A percentile compares a stretch with the other conserved stretches of the same genome.
Conservation (phyloP, 2,329 filamentous ascomycete genomes). For the Passalora sequoiae region DNA sequence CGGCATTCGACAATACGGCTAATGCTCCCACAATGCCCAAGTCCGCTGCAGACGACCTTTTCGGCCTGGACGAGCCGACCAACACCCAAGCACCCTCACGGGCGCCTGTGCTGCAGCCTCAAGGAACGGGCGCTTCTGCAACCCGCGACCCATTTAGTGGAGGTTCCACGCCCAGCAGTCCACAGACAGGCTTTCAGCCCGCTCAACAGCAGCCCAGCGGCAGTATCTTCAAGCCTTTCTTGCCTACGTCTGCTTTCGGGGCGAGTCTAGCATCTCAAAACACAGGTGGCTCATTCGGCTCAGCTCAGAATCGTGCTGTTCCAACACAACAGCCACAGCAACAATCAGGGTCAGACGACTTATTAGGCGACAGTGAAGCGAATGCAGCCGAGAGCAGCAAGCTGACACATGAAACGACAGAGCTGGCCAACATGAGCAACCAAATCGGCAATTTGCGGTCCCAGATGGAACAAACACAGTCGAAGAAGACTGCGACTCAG, state of each 20-base stretch:
- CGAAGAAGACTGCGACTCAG: slow-evolving; percentile 72
- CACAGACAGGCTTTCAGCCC: slow-evolving; percentile 18
- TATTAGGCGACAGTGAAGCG: slow-evolving; percentile 78
- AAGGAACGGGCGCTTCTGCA: slow-evolving; percentile 69
- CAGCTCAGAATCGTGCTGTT: slow-evolving; percentile 22
- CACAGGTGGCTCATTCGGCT: slow-evolving; percentile 58
- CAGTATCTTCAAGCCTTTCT: slow-evolving; percentile 75
- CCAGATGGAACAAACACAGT: slow-evolving; percentile 90
- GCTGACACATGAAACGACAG: slow-evolving; percentile 80
- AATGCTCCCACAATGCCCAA: slow-evolving; percentile 52
- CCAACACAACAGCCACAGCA: slow-evolving; percentile 30
- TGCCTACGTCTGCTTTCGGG: slow-evolving; percentile 88
- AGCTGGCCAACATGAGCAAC: slow-evolving; percentile 92
- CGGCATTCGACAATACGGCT: slow-evolving; percentile 49
- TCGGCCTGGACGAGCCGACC: slow-evolving; percentile 77
- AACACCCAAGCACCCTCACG: slow-evolving; percentile 37
- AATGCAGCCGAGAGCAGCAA: slow-evolving; percentile 76
- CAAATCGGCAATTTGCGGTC: slow-evolving; percentile 86
- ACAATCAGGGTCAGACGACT: slow-evolving; percentile 63
- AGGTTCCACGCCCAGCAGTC: slow-evolving; percentile 52
- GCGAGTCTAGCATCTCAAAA: slow-evolving; percentile 70
- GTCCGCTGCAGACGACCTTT: slow-evolving; percentile 87
- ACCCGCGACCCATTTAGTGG: slow-evolving; percentile 57
- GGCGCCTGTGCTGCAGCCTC: slow-evolving; percentile 54
- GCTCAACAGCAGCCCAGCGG: slow-evolving; percentile 30